These are phyloP conservation scores for Suhomyces wounanorum DNA, from an alignment of 1,139 yeast species.

Conservation along the genomic window DNA sequence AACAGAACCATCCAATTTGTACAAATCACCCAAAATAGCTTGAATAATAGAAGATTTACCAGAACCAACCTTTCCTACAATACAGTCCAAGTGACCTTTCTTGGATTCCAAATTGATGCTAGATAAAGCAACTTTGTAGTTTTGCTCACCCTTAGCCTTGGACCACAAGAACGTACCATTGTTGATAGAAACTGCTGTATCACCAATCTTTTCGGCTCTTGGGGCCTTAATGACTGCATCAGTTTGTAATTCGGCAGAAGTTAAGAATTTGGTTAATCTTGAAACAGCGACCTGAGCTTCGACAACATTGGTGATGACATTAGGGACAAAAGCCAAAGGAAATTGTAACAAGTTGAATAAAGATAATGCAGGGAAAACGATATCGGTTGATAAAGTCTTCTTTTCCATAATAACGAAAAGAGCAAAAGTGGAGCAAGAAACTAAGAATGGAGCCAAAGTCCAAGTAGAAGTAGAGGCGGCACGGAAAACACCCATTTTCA, in stretches of 20 bases:
- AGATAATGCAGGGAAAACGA: conserved; percentile 93
- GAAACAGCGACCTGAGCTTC: conserved; percentile 89
- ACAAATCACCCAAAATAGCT: conserved; percentile 82
- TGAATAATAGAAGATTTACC: conserved; percentile 91
- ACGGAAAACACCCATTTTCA: conserved; percentile 72
- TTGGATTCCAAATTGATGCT: conserved; percentile 67
- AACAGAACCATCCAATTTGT: conserved; percentile 76
- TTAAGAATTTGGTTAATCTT: conserved; percentile 73
- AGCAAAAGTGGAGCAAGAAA: conserved; percentile 89
- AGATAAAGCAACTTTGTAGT: conserved; percentile 73
- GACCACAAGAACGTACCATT: conserved; percentile 91
- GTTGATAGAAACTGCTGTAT: conserved; percentile 64
- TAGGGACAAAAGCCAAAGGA: conserved; percentile 94
- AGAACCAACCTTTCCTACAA: conserved; percentile 90
- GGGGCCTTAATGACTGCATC: conserved; percentile 72
- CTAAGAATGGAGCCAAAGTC: conserved; percentile 87
- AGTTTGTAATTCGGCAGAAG: conserved; percentile 75
- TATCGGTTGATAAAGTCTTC: conserved; percentile 79
- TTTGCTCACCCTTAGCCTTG: conserved; percentile 60
- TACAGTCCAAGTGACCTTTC: conserved; percentile 83
- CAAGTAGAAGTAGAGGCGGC: conserved; percentile 79
- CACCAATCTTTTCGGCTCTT: conserved; percentile 55
- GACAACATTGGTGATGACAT: conserved; percentile 79
- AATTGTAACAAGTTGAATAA: conserved; percentile 82
- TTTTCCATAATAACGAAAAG: conserved; percentile 66